A percentile compares a stretch with the other conserved stretches of the same genome.
These are phyloP conservation scores for Linum usitatissimum DNA, from an alignment of 345 rosid genomes.

Conservation along the genomic window DNA sequence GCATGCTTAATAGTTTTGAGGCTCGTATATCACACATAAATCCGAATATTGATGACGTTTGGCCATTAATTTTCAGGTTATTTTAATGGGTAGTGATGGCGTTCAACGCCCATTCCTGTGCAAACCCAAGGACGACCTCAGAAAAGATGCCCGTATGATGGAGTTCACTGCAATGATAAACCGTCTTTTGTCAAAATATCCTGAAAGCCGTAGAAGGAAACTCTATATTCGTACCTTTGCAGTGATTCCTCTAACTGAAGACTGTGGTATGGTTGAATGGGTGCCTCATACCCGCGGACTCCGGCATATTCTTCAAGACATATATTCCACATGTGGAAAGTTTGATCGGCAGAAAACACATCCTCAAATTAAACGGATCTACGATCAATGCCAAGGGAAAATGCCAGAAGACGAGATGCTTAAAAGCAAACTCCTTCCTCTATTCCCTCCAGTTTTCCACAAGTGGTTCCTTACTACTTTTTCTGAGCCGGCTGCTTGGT, in stretches of 20 bases:
- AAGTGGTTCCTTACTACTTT: slow-evolving; percentile 90
- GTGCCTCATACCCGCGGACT: slow-evolving; percentile 94
- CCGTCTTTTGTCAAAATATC: slow-evolving; percentile 76
- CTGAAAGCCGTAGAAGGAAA: slow-evolving; percentile 90
- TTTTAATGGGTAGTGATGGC: slow-evolving; percentile 90
- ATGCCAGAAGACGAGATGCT: slow-evolving; percentile 80
- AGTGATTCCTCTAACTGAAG: slow-evolving; percentile 92
- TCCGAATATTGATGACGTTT: slow-evolving; percentile 6
- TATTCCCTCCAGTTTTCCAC: slow-evolving; percentile 94
- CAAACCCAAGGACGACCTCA: slow-evolving; percentile 95
- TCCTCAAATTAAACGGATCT: slow-evolving; percentile 77
- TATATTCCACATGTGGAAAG: slow-evolving; percentile 60
- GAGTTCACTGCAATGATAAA: slow-evolving; percentile 98
- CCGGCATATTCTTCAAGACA: slow-evolving; percentile 86
- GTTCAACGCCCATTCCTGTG: slow-evolving; percentile 87
- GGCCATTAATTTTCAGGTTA: slow-evolving; percentile 40
- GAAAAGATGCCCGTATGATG: slow-evolving; percentile 99
- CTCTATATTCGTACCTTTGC: slow-evolving; percentile 91
- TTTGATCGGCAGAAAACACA: slow-evolving; percentile 90
- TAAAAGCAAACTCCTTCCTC: slow-evolving; percentile 80
- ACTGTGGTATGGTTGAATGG: slow-evolving; percentile 99
- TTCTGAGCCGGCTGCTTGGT: slow-evolving; percentile 99
- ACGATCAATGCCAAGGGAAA: slow-evolving; percentile 79
- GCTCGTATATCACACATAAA: background rate
- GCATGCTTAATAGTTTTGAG: background rate